Base-by-base conservation (phyloP, 371 early-diverging fungal genomes). In the Mucor velutinosus region DNA sequence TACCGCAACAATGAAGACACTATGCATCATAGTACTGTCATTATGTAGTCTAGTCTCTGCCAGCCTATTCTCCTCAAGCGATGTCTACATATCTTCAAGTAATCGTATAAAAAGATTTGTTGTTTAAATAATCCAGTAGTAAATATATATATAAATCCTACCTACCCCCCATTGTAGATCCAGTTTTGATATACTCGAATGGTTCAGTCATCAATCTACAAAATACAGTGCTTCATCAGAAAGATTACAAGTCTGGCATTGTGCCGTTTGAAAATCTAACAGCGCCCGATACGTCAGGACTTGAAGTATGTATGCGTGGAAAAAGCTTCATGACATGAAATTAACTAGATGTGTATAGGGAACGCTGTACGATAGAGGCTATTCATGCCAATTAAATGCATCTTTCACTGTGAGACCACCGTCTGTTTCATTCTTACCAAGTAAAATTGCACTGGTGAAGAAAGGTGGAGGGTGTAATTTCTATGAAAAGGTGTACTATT, bases 301-400 rank as follows among this genome's bases (percentile, higher is more conserved):
- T 76, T 39, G 67, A 70, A 51, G 74, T 74, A 70, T 33, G 49
- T n/a, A 2, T 43, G 4, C 8, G 25, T 41, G 2, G 11, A 7
- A 25, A 3, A 17, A 41, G n/a, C 32, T 32, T 35, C 35, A 35
- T 35, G 41, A 17, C 41, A 41, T 41, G 41, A 10, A 41, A 41
- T 41, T 57, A 57, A 57, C 58, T 33, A 19, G 4, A 32, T 57
- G 10, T 35, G 37, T 17, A 5, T 53, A 82, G 83, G 83, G 83
- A 10, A 68, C 76, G n/a, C 43, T 82, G 7, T 82, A 82, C 55
- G 80, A 82, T 66, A 72, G 80, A 58, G 80, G 78, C 23, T 65
- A 66, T 23, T 80, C 80, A 49, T 82, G 83, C 62, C 71, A 72
- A 60, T 29, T 62, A 14, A 62, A 74, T n/a, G 62, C 65, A 49